Evolutionary conservation across 352 stramenopile species (phyloP), one percentile per base, ranked within the genome.

Genomic region (Thraustochytrium striatum): DNA sequence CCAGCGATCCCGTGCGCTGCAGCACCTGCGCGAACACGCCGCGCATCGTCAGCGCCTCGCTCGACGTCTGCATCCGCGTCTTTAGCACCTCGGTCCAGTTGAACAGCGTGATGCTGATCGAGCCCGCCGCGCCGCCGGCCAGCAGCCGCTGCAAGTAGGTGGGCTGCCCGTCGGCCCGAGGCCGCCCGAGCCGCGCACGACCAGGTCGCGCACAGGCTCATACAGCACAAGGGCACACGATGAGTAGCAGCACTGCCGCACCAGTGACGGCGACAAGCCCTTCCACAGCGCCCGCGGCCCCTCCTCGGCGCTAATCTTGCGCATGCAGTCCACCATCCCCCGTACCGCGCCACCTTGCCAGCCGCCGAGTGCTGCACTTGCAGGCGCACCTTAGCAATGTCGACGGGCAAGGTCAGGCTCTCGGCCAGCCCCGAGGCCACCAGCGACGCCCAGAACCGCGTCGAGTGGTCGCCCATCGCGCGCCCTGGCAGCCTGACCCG

Each of bases 21-120:
- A 73, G 19, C 1, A 83, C 58, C 35, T 84, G 44, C 38, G 30
- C 2, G 30, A 80, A 13, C 21, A 83, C 55, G 36, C 38, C 41
- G 28, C 5, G 13, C 7, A 83, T 16, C 5, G 57, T 57, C 9
- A 73, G n/a, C 28, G 8, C 2, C 3, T n/a, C 65, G 3, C 19
- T 28, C 5, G 59, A 72, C 16, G 79, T 83, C 68, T 84, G 80
- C 61, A 84, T 83, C 30, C 70, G 59, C 2, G 80, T 83, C 62
- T 84, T 84, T 35, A 84, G 33, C 3, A 84, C 80, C 28, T 84
- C 80, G 30, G 80, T 84, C 78, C 70, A 84, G 58, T 84, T 84
- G 55, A 84, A 85, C 13, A 78, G 47, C 7, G 59, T 38, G 21
- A 84, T 84, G 32, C 65, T 83, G 28, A 82, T 75, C 16, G 61